Conservation (phyloP, 257 asterid species). For the Ophiorrhiza pumila region DNA sequence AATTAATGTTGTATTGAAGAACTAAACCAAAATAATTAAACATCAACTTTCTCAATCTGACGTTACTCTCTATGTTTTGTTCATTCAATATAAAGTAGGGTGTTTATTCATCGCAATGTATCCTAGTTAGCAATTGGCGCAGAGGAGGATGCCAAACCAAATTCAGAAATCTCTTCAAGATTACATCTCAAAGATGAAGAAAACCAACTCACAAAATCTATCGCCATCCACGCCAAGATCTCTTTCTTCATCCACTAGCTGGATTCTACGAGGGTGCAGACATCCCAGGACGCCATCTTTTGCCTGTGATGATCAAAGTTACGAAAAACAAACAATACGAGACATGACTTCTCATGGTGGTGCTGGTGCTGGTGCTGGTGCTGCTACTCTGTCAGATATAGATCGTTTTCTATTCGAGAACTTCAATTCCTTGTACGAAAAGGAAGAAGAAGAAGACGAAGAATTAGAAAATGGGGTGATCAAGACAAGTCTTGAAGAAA, state of each 20-base stretch:
- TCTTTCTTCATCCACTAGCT: slow-evolving; percentile 29
- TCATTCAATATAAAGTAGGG: slow-evolving; percentile 3
- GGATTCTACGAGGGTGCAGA: slow-evolving; percentile 46
- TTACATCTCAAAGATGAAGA: slow-evolving; percentile 51
- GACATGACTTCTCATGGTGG: slow-evolving; percentile 16
- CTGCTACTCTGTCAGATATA: slow-evolving; percentile 51
- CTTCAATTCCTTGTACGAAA: slow-evolving; percentile 50
- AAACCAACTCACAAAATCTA: slow-evolving; percentile 28
- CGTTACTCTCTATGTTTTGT: slow-evolving; percentile 9
- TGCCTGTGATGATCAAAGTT: slow-evolving; percentile 2
- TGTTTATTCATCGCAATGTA: no score
- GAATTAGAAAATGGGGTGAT: background rate
- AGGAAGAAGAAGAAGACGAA: slow-evolving; percentile 23
- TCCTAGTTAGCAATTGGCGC: no score
- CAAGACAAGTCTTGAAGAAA: slow-evolving; percentile 10
- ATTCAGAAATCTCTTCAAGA: slow-evolving; percentile 53
- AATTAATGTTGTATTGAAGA: background rate
- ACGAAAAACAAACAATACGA: slow-evolving; percentile 11
- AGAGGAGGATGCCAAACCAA: slow-evolving; percentile 43
- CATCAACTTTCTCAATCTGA: background rate
- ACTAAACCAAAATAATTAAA: background rate
- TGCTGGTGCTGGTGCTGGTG: no score
- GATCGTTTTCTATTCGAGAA: slow-evolving; percentile 64
- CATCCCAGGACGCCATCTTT: slow-evolving; percentile 54
- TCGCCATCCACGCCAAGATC: slow-evolving; percentile 14